phyloP scores from a whole-genome alignment of 352 stramenopile species.

The Globisporangium yorkense region DNA sequence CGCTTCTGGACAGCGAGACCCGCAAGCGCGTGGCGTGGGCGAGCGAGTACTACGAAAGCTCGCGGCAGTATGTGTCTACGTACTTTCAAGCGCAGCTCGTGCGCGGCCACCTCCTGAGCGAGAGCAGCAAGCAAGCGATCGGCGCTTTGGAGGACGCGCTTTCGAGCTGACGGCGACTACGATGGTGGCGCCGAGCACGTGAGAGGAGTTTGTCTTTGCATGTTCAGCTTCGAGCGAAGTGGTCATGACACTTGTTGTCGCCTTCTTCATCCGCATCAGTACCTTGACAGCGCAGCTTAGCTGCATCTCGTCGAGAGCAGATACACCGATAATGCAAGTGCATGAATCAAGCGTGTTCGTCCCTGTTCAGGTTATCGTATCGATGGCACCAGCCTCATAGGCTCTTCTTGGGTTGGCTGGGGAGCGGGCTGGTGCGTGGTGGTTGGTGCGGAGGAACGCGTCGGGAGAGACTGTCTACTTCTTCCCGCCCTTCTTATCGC shows the following conservation, averaged over 20 bases:
- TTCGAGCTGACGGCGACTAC: slow-evolving; percentile 2
- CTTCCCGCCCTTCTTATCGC: slow-evolving; percentile 38
- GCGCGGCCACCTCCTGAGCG: slow-evolving; percentile 12
- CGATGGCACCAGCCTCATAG: background rate
- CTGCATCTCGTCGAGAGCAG: too few species aligned
- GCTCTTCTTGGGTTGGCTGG: background rate
- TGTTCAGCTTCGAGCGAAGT: too few species aligned
- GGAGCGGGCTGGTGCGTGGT: background rate
- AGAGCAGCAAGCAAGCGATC: slow-evolving; percentile 18
- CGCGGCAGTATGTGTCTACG: slow-evolving; percentile 2
- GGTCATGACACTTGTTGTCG: background rate
- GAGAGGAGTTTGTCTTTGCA: background rate
- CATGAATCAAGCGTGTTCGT: background rate
- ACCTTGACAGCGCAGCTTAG: background rate
- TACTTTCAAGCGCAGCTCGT: slow-evolving; percentile 14
- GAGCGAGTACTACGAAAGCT: slow-evolving; percentile 9
- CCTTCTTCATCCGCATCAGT: background rate
- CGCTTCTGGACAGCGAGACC: slow-evolving; percentile 2
- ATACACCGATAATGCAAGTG: background rate
- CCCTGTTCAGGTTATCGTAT: background rate
- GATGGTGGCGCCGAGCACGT: background rate
- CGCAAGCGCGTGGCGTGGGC: slow-evolving; percentile 2
- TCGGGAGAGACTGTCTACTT: slow-evolving; percentile 13
- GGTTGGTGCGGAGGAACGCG: too few species aligned
- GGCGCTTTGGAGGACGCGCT: slow-evolving; percentile 22